Percentiles rank a stretch among this genome's conserved stretches.
phyloP scores from a whole-genome alignment of 148 eudicot genomes.

The Gaultheria prostrata region DNA sequence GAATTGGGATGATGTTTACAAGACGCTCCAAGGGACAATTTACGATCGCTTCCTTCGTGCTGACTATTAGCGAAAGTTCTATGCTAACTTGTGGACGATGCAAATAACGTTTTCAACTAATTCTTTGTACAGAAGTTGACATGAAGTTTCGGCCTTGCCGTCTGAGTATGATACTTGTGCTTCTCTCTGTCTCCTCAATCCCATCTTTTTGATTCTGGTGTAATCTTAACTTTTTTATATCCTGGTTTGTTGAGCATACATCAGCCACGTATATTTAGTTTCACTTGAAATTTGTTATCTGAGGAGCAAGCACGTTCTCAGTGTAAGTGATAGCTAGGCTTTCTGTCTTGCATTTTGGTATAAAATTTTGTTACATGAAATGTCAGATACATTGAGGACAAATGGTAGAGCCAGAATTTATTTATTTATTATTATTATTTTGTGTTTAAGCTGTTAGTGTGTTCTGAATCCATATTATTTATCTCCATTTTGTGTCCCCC shows the following conservation, averaged over 20 bases:
- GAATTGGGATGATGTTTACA: constrained; percentile 76
- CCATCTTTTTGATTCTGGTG: background rate
- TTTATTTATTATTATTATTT: background rate
- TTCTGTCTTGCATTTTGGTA: background rate
- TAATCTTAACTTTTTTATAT: background rate
- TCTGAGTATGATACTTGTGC: constrained; percentile 21
- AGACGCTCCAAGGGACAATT: constrained; percentile 67
- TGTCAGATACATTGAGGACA: background rate
- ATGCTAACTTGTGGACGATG: constrained; percentile 8
- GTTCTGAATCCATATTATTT: background rate
- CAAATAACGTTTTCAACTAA: constrained; percentile 9
- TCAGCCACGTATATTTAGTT: background rate
- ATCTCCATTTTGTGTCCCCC: background rate
- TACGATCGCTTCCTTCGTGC: constrained; percentile 57
- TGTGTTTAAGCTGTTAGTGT: background rate
- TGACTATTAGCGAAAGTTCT: constrained; percentile 42
- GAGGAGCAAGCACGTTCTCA: background rate
- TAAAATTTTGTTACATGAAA: background rate
- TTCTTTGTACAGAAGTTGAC: constrained; percentile 12
- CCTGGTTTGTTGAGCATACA: background rate
- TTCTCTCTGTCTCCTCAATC: constrained; percentile 19
- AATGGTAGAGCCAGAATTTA: background rate
- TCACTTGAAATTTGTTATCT: constrained; percentile 2
- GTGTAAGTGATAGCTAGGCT: background rate
- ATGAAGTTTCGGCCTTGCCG: background rate